Evolutionary conservation across 305 asterid species (phyloP).

Genomic region (Solanum hybrid): DNA sequence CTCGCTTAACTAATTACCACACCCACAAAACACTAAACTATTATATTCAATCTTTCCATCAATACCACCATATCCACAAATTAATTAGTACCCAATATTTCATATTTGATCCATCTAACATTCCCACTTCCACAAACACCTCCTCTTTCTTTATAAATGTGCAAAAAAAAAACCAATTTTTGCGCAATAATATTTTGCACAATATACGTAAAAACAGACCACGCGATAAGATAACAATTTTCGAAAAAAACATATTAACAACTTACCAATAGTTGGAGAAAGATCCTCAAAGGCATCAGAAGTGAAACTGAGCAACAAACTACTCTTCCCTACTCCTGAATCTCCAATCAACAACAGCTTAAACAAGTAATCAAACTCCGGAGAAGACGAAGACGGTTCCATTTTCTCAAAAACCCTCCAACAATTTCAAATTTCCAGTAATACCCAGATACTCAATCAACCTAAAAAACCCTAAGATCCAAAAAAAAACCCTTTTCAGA

Average conservation of each 20-base stretch:
- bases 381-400: conserved; percentile 55
- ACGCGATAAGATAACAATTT: neutral
- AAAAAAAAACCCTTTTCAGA: neutral
- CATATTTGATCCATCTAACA: neutral
- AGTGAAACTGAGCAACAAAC: conserved; percentile 81
- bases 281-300: conserved; percentile 80
- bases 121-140: neutral
- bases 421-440: neutral
- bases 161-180: neutral
- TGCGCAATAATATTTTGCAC: neutral
- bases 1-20: neutral
- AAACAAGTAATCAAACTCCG: conserved; percentile 81
- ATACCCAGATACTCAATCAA: neutral
- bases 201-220: neutral
- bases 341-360: conserved; percentile 82
- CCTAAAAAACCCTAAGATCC: conserved; percentile 9
- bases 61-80: neutral
- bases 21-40: neutral
- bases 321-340: conserved; percentile 95
- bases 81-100: neutral
- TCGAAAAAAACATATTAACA: neutral
- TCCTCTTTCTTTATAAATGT: neutral
- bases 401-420: conserved; percentile 12
- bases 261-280: conserved; percentile 83
- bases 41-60: neutral